Conservation (phyloP, 805 yeast species). For the Ogataea salicorniae region DNA sequence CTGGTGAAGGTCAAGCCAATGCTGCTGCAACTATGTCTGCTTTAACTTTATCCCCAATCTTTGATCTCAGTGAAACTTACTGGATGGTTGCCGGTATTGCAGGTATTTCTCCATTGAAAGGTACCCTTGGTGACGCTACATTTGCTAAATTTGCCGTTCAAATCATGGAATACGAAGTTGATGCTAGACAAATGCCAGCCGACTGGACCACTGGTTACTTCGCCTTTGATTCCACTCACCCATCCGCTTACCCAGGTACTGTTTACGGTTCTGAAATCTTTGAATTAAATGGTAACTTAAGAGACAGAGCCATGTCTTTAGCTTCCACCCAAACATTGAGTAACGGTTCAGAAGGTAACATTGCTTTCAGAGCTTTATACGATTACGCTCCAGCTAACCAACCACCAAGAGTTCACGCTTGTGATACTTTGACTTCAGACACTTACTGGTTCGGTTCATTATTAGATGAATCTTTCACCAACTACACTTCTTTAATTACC, state of each 20-base stretch:
- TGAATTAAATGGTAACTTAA: slow-evolving; percentile 52
- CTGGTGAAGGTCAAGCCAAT: slow-evolving; percentile 66
- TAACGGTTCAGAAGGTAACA: slow-evolving; percentile 42
- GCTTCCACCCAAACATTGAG: slow-evolving; percentile 40
- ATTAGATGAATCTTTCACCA: slow-evolving; percentile 45
- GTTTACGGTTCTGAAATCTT: slow-evolving; percentile 63
- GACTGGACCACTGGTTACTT: slow-evolving; percentile 61
- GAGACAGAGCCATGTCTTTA: slow-evolving; percentile 52
- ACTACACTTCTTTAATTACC: slow-evolving; percentile 45
- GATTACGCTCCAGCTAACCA: slow-evolving; percentile 46
- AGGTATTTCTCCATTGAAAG: slow-evolving; percentile 53
- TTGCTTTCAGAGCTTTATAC: slow-evolving; percentile 43
- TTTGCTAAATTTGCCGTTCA: slow-evolving; percentile 58
- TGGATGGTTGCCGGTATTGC: slow-evolving; percentile 63
- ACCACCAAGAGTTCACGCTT: slow-evolving; percentile 42
- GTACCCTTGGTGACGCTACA: slow-evolving; percentile 56
- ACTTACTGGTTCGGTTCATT: slow-evolving; percentile 52
- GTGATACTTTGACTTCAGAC: slow-evolving; percentile 60
- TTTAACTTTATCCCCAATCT: slow-evolving; percentile 45
- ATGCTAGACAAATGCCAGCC: slow-evolving; percentile 41
- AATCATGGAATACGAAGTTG: slow-evolving; percentile 55
- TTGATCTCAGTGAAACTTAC: slow-evolving; percentile 56
- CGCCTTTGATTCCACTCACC: slow-evolving; percentile 46
- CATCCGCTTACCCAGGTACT: slow-evolving; percentile 45
- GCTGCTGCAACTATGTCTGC: slow-evolving; percentile 59